Base-by-base conservation (phyloP, 768 basidiomycete genomes). In the Steccherinum ochraceum region DNA sequence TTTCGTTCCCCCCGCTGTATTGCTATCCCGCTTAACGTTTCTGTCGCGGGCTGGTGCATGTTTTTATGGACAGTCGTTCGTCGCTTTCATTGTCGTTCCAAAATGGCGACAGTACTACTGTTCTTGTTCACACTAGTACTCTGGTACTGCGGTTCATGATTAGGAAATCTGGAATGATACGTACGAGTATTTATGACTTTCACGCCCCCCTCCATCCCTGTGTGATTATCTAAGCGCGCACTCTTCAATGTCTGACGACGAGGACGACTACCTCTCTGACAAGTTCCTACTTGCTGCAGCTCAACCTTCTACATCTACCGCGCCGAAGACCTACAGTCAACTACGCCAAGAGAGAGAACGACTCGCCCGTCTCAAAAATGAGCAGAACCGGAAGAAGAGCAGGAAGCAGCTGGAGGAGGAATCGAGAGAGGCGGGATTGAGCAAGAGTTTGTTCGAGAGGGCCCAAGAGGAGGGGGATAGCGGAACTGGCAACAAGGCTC, bases 221-320 rank as follows among this genome's bases (percentile, higher is more conserved):
- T 46, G 24, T 18, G 40, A 48, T 55, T 55, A 50, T 47, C 48
- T 56, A 52, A 58, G 41, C 50, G 4, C 39, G 16, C 16, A 35
- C 16, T 16, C 30, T 35, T 35, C 30, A 35, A 89, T 87, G 86
- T 81, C 83, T 47, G 80, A 79, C 55, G 81, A 78, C 52, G 89
- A 92, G 60, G 89, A 88, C 58, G 87, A 93, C 70, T 93, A 93
- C 62, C 78, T 93, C 46, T 91, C 89, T 25, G 88, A 91, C 73
- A 92, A 89, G 62, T 93, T 92, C 67, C 75, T 93, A 3, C 40
- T 58, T 18, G 72, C 74, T 0, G 46, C 70, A n/a, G 51, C 62
- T 18, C 7, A 35, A 16, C 25, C 72, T 5, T 50, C 65, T 25
- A 55, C 66, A 11, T 58, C 73, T 4, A 50, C 67, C 2, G 61